Base-by-base conservation (phyloP, 2,329 filamentous ascomycete genomes). In the Colletotrichum sp. region DNA sequence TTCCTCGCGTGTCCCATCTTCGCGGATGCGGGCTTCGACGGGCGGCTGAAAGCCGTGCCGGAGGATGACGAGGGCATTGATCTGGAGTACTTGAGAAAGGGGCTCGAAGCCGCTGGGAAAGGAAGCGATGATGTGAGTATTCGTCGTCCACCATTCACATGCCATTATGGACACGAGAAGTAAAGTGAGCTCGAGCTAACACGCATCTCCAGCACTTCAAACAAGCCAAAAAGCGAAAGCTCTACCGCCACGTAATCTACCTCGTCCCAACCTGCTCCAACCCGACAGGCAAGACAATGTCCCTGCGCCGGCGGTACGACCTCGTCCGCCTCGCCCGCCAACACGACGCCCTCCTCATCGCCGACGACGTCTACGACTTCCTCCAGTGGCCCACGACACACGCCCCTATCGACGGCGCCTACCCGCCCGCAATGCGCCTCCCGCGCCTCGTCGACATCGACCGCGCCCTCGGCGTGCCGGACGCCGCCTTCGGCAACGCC, bases 361-460 rank as follows among this genome's bases (percentile, higher is more conserved):
- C 91, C 65, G 96, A 98, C 85, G 97, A 99, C 83, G 96, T 98
- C 12, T 99, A 99, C 82, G 96, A 98, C 83, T 94, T 96, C 78
- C 88, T 98, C 7, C 94, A 96, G 82, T 98, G 96, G 95, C 90
- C 91, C 4, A 81, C 85, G 60, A 69, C n/a, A 3, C 13, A 22
- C 36, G 48, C 64, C 4, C n/a, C 48, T 6, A 52, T 76, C 5
- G n/a, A 80, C 27, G 66, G 80, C 80, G 43, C 83, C 84, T 48
- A 87, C 83, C 78, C 79, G 48, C 71, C 76, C 52, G 75, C 77
- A 76, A 70, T 71, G 76, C 90, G 93, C 15, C 91, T 96, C 10
- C 95, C 95, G 4, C 91, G 95, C 1, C 87, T 98, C 2, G 92
- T 95, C 22, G 96, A 98, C 81, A 87, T 98, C 71, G 96, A 98